Conservation (phyloP, 106 monocot genomes). For the Acorus gramineus region DNA sequence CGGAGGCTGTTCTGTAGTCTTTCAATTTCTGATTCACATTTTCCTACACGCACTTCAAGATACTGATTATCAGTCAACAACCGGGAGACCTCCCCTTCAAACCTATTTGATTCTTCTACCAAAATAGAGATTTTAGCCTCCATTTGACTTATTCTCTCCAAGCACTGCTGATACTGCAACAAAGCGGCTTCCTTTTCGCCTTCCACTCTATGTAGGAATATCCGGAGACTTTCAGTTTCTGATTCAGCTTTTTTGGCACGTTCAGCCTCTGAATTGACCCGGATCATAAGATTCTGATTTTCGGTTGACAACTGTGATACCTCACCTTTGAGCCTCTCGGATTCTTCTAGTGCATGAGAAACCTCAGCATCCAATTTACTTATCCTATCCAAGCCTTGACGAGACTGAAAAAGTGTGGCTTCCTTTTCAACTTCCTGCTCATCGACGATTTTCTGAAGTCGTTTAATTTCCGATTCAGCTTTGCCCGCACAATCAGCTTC, state of each 20-base stretch:
- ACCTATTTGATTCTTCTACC: too few species aligned
- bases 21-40: slow-evolving; percentile 22
- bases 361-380: too few species aligned
- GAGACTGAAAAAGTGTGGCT: too few species aligned
- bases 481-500: too few species aligned
- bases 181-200: slow-evolving; percentile 51
- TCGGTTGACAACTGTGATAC: slow-evolving; percentile 16
- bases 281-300: slow-evolving; percentile 33
- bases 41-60: slow-evolving; percentile 18
- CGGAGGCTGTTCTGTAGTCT: slow-evolving; percentile 30
- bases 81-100: neutral
- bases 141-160: slow-evolving; percentile 33
- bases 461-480: too few species aligned
- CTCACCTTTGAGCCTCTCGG: slow-evolving; percentile 17
- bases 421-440: too few species aligned
- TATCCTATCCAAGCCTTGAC: too few species aligned
- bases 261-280: slow-evolving; percentile 19
- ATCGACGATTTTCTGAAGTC: too few species aligned
- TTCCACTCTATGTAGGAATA: slow-evolving; percentile 27
- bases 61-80: slow-evolving; percentile 25
- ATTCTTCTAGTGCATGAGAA: neutral
- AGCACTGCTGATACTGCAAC: slow-evolving; percentile 33
- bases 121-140: slow-evolving; percentile 41
- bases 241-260: slow-evolving; percentile 13
- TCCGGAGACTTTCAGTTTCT: slow-evolving; percentile 32